Base-by-base conservation (phyloP, 352 stramenopile species). In the Globisporangium takayamanum region DNA sequence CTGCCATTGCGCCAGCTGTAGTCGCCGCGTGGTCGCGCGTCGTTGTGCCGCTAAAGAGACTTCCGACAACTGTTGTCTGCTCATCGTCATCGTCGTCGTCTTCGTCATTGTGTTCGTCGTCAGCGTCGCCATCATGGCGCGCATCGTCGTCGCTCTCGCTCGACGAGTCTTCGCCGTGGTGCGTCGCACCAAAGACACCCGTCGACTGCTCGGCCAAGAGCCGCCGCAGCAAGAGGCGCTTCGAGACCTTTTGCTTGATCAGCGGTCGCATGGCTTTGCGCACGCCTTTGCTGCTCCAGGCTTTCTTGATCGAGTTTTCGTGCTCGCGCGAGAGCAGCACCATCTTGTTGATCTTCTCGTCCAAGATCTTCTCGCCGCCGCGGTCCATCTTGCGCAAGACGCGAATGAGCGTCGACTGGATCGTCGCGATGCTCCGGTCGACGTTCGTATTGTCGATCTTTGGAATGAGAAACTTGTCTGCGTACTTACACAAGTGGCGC, bases 361-460 rank as follows among this genome's bases (percentile, higher is more conserved):
- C 82, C 42, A 90, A 69, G 49, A 93, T 75, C 22, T 69, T 73
- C 59, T 93, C 83, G 26, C 84, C 83, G 26, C 84, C 84, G 15
- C 81, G 79, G 56, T 92, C 73, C 51, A 89, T 68, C 42, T 92
- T 92, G 11, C 85, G 78, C 49, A 95, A 63, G 47, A 93, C 85
- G 42, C 85, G 85, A 36, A 95, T 76, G 12, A 95, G 68, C 36
- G 85, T 95, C 22, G 83, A 88, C 55, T 93, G 85, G 60, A 95
- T 95, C 7, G 82, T 87, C 20, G 82, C 83, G 30, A 95, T 87
- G 60, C 82, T 92, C 25, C 85, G 81, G 51, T 93, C 85, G 15
- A 95, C 85, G 54, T 95, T 95, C 6, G 85, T 95, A 61, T 95
- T 95, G 69, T 95, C 81, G 46, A 95, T 89, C 63, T 93, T 95